Evolutionary conservation across 163 green algal genomes (phyloP).

Genomic region (Chlamydomonas reinhardtii): DNA sequence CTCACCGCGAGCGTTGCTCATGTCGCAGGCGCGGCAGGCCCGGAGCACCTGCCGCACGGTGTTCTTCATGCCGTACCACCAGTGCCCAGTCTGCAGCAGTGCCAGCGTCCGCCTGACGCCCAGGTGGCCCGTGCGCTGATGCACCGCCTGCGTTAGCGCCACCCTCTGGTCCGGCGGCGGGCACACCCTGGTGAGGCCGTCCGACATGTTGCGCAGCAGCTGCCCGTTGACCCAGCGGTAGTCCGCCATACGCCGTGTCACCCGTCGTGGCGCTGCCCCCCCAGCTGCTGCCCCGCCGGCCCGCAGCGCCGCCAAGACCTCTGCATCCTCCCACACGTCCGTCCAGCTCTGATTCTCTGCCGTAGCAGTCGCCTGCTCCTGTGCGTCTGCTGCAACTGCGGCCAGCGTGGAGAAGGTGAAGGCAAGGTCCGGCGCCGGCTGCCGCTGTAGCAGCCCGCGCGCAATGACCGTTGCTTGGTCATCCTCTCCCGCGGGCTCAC

Average conservation of each 20-base stretch:
- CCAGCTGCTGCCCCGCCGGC: neutral
- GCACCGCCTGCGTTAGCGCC: neutral
- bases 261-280: neutral
- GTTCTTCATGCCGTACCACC: constrained; percentile 39
- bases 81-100: constrained; percentile 28
- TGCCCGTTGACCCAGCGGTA: neutral
- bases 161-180: neutral
- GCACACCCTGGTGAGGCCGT: neutral
- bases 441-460: neutral
- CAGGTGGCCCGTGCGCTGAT: constrained; percentile 40
- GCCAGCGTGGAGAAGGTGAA: neutral
- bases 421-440: neutral
- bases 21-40: neutral
- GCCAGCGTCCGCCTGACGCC: constrained; percentile 12
- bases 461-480: neutral
- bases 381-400: neutral
- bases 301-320: neutral
- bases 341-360: too few relatives aligned
- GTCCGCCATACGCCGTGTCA: neutral
- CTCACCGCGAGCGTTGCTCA: neutral
- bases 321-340: neutral
- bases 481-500: neutral
- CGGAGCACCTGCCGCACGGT: neutral
- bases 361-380: neutral
- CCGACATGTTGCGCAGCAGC: neutral